Conservation (phyloP, 192 early-diverging fungal genomes). For the Entomortierella chlamydospora region DNA sequence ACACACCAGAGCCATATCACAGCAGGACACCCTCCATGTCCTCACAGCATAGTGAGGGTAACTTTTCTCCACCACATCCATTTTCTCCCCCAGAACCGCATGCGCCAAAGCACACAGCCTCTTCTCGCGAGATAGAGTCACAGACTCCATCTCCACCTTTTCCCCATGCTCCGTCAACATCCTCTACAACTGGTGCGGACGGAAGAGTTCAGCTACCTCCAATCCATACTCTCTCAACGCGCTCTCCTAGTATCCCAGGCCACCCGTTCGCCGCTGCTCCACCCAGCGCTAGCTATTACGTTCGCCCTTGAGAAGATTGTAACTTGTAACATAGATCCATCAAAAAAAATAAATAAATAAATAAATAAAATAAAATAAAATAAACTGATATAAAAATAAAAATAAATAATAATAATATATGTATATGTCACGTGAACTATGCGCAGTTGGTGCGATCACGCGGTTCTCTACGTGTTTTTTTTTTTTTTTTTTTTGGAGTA, state of each 20-base stretch:
- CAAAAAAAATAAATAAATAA: background rate
- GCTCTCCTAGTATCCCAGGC: background rate
- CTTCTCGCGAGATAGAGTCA: background rate
- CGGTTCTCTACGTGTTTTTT: background rate
- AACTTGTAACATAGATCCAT: background rate
- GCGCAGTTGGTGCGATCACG: background rate
- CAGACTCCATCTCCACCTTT: background rate
- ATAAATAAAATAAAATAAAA: no score
- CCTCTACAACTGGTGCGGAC: background rate
- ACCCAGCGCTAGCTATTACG: background rate
- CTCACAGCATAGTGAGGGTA: slow-evolving; percentile 38
- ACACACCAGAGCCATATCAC: slow-evolving; percentile 9
- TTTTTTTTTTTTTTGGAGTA: no score
- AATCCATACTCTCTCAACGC: slow-evolving; percentile 34
- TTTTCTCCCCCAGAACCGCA: slow-evolving; percentile 26
- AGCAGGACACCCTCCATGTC: slow-evolving; percentile 48
- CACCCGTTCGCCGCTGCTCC: background rate
- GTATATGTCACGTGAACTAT: background rate
- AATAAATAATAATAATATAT: no score
- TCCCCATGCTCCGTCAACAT: background rate
- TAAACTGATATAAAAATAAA: no score
- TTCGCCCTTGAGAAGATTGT: background rate
- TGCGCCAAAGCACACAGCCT: background rate
- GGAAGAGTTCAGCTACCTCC: slow-evolving; percentile 31
- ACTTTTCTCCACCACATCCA: slow-evolving; percentile 30